A percentile compares a stretch with the other conserved stretches of the same genome.
phyloP scores from a whole-genome alignment of 202 grass and related monocot species.

The Miscanthus sacchariflorus region DNA sequence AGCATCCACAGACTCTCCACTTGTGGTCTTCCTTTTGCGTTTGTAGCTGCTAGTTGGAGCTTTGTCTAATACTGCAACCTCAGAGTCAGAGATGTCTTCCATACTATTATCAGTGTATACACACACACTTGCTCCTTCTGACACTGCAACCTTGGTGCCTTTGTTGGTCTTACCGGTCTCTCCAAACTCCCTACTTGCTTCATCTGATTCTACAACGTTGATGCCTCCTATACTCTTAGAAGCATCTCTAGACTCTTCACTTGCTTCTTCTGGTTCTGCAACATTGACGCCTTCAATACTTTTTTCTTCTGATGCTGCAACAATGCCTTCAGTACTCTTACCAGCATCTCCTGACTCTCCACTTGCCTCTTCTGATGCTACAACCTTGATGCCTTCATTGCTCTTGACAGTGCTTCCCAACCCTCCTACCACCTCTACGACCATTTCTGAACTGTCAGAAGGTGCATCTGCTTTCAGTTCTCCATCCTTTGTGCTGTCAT shows the following conservation, averaged over 20 bases:
- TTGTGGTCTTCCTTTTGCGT: neutral
- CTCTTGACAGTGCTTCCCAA: neutral
- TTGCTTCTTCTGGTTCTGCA: slow-evolving; percentile 39
- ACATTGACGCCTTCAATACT: slow-evolving; percentile 2
- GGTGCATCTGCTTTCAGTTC: slow-evolving; percentile 21
- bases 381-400: slow-evolving; percentile 24
- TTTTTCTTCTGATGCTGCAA: neutral
- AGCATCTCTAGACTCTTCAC: slow-evolving; percentile 1
- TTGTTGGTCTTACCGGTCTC: neutral
- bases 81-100: neutral
- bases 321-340: slow-evolving; percentile 9
- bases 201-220: slow-evolving; percentile 23
- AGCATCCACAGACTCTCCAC: slow-evolving; percentile 10
- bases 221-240: neutral
- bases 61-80: slow-evolving; percentile 11
- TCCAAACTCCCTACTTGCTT: neutral
- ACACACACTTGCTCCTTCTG: neutral
- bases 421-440: neutral
- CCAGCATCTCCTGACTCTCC: slow-evolving; percentile 10
- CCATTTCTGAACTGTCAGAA: slow-evolving; percentile 39
- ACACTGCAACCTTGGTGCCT: slow-evolving; percentile 11
- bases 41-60: slow-evolving; percentile 8
- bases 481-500: slow-evolving; percentile 1
- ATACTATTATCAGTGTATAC: neutral
- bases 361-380: slow-evolving; percentile 32